Evolutionary conservation across 2,329 filamentous ascomycete species (phyloP).

Genomic region (Chrysosporium queenslandicum): DNA sequence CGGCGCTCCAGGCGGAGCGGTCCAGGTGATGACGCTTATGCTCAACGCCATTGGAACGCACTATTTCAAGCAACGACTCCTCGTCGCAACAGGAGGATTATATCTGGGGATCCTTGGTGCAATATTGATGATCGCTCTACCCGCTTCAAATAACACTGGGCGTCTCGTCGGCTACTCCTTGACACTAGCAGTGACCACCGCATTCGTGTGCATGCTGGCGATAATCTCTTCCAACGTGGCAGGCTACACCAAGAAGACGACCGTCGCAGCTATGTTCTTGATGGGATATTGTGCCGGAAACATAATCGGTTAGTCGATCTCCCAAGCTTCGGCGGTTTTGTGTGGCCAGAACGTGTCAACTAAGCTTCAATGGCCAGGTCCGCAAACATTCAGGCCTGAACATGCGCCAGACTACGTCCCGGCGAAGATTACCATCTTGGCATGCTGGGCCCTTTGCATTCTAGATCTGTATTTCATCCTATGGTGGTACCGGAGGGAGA

Average conservation of each 20-base stretch:
- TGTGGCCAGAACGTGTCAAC: neutral
- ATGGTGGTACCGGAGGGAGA: slow-evolving; percentile 51
- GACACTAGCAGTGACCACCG: slow-evolving; percentile 49
- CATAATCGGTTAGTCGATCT: slow-evolving; percentile 41
- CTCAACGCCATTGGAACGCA: slow-evolving; percentile 49
- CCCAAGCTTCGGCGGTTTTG: no score
- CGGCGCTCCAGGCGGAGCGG: slow-evolving; percentile 54
- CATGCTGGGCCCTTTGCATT: slow-evolving; percentile 28
- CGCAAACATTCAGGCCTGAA: slow-evolving; percentile 45
- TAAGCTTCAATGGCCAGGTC: slow-evolving; percentile 25
- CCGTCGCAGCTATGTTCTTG: slow-evolving; percentile 41
- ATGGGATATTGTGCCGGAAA: slow-evolving; percentile 45
- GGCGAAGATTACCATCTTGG: slow-evolving; percentile 22
- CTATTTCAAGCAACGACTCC: slow-evolving; percentile 46
- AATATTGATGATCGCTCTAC: slow-evolving; percentile 54
- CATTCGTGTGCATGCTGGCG: slow-evolving; percentile 55
- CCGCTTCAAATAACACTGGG: slow-evolving; percentile 48
- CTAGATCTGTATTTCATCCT: slow-evolving; percentile 52
- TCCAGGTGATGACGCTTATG: slow-evolving; percentile 53
- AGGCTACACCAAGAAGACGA: slow-evolving; percentile 47
- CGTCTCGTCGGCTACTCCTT: slow-evolving; percentile 57
- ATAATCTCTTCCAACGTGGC: slow-evolving; percentile 53
- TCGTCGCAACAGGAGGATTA: slow-evolving; percentile 46
- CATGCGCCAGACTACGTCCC: slow-evolving; percentile 42
- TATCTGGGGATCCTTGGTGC: slow-evolving; percentile 49